Base-by-base conservation (phyloP, 1,139 yeast species). In the Wickerhamomyces sp. region DNA sequence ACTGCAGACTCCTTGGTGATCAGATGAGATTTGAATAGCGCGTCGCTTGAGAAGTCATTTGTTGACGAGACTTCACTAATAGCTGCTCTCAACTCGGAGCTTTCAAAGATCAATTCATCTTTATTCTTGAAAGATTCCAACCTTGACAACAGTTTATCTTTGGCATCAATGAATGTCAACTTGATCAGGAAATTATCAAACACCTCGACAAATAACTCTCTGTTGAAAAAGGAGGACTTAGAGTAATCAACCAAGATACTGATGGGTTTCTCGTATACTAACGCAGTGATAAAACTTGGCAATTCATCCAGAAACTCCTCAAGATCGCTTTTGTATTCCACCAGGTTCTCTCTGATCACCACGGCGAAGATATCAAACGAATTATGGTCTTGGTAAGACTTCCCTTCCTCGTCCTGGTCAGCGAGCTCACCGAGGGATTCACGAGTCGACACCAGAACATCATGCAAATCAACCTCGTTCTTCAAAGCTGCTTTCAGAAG, bases 1-100 rank as follows among this genome's bases (percentile, higher is more conserved):
- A 40, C 14, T 1, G 64, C 42, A 15, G 62, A 58, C 2, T 57
- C 57, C 5, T 57, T 50, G 6, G 54, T 58, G 18, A 67, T 33
- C 28, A 66, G 52, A 31, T 56, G 55, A 4, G 47, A 26, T 26
- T 45, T 43, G 39, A 59, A 57, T 23, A 59, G 35, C 5, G 38
- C 45, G 26, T 47, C 49, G 31, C 53, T 52, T 12, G 42, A 40
- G 26, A 51, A 61, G 9, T 49, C 42, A 35, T 52, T 57, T 1
- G 36, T 30, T 2, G 49, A 46, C 0, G 68, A 53, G 33, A 54
- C 55, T 1, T 52, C 46, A 6, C 54, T 42, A 13, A 66, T 40
- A 19, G 59, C 54, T 0, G 44, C 39, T 21, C 50, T 43, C n/a
- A 67, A 32, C 5, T 55, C 59, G 20, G 45, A 43, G 37, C 64